phyloP scores from a whole-genome alignment of 139 green algal species.

The Pleodorina starrii region DNA sequence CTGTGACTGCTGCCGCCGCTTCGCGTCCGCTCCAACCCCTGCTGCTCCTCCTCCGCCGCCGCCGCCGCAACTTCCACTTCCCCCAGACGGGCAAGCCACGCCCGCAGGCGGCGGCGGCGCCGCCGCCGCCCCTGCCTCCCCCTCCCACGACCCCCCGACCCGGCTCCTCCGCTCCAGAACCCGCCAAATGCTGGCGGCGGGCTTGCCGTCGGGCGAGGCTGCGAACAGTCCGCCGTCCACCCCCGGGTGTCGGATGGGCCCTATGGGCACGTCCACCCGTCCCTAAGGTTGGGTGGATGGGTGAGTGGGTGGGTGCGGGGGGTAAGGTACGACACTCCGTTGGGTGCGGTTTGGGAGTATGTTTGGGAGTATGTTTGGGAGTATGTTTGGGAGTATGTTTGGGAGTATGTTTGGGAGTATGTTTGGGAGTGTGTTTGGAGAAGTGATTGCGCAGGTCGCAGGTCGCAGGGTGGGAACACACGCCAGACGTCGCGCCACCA shows the following conservation, averaged over 20 bases:
- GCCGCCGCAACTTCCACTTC: too few species aligned
- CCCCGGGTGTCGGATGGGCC: conserved; percentile 34
- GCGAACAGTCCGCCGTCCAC: conserved; percentile 59
- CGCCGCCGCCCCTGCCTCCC: neutral
- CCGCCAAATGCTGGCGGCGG: conserved; percentile 52
- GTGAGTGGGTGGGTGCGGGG: neutral
- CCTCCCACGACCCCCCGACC: neutral
- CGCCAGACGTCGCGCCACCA: too few species aligned
- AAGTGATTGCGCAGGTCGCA: too few species aligned
- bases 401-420: too few species aligned
- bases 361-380: neutral
- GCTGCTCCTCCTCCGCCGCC: neutral
- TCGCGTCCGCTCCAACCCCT: too few species aligned
- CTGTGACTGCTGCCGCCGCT: too few species aligned
- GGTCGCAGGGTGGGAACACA: too few species aligned
- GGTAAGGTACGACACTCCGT: too few species aligned
- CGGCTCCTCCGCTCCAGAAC: conserved; percentile 46
- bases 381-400: neutral
- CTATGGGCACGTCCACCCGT: conserved; percentile 61
- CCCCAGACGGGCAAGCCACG: neutral
- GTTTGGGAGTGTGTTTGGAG: too few species aligned
- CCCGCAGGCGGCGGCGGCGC: neutral
- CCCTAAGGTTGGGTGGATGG: too few species aligned
- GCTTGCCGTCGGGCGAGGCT: conserved; percentile 59
- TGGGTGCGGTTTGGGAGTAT: too few species aligned